Percentiles rank a stretch among this genome's conserved stretches.
Conservation (phyloP, 805 yeast species). For the Cyberlindnera euphorbiae region DNA sequence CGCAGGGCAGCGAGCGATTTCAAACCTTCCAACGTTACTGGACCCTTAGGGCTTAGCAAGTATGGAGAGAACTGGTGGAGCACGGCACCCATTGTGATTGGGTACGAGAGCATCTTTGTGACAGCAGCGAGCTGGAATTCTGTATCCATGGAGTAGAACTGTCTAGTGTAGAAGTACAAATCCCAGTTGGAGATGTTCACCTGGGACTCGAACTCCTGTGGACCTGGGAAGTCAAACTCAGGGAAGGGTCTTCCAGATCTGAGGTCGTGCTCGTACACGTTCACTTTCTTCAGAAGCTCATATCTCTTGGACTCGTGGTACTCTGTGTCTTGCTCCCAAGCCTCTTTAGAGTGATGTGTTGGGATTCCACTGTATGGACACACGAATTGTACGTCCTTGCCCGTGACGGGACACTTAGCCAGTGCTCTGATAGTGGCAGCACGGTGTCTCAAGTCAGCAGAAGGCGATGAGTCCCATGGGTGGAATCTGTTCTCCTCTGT, state of each 20-base stretch:
- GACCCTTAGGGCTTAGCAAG: constrained; percentile 74
- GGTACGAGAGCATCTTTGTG: constrained; percentile 90
- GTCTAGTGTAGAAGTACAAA: constrained; percentile 85
- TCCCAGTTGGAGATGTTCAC: constrained; percentile 89
- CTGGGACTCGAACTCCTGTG: constrained; percentile 67
- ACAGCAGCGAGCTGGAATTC: constrained; percentile 94
- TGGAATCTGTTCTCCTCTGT: constrained; percentile 71
- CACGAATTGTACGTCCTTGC: constrained; percentile 70
- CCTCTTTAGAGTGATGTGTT: constrained; percentile 85
- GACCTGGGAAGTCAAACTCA: constrained; percentile 88
- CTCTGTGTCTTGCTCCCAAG: constrained; percentile 76
- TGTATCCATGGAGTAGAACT: constrained; percentile 93
- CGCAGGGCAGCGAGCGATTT: constrained; percentile 90
- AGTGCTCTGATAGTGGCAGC: constrained; percentile 86
- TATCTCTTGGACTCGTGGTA: constrained; percentile 67
- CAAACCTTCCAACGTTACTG: constrained; percentile 86
- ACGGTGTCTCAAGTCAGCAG: constrained; percentile 79
- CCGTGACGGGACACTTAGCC: constrained; percentile 89
- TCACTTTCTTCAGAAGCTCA: constrained; percentile 77
- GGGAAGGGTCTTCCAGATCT: constrained; percentile 93
- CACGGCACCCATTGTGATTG: constrained; percentile 80
- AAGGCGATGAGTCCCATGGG: constrained; percentile 91
- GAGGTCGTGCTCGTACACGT: constrained; percentile 90
- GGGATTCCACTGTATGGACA: constrained; percentile 97
- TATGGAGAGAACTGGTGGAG: constrained; percentile 87